A percentile compares a stretch with the other conserved stretches of the same genome.
These are phyloP conservation scores for Acrodontium crateriforme DNA, from an alignment of 2,329 filamentous ascomycete species.

Conservation along the genomic window DNA sequence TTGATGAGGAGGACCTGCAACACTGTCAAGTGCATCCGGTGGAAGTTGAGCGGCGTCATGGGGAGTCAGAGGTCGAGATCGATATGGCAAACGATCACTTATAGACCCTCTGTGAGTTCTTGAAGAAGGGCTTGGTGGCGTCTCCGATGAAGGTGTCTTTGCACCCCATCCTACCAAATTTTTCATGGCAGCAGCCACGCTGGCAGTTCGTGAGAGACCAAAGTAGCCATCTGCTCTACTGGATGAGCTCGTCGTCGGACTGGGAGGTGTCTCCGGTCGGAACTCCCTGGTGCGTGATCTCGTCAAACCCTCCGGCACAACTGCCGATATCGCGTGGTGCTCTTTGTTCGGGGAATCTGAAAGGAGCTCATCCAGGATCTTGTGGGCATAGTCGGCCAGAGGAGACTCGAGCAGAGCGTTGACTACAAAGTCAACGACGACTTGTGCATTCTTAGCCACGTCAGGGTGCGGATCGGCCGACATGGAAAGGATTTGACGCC, in stretches of 20 bases:
- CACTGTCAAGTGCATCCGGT: constrained; percentile 57
- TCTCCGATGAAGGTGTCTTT: constrained; percentile 11
- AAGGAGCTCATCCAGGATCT: constrained; percentile 45
- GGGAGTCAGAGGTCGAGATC: constrained; percentile 29
- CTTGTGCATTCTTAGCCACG: constrained; percentile 68
- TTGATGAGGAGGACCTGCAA: constrained; percentile 40
- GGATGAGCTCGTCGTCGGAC: constrained; percentile 32
- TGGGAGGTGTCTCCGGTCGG: constrained; percentile 27
- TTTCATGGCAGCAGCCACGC: constrained; percentile 50
- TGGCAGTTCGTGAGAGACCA: constrained; percentile 48
- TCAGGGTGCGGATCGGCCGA: constrained; percentile 92
- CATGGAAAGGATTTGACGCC: constrained; percentile 83
- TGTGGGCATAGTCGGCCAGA: constrained; percentile 55
- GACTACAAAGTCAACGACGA: constrained; percentile 79
- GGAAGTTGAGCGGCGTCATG: constrained; percentile 33
- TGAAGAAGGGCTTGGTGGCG: constrained; percentile 15
- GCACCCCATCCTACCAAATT: constrained; percentile 37
- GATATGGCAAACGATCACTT: constrained; percentile 14
- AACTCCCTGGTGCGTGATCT: constrained; percentile 34
- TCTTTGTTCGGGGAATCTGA: too few species aligned
- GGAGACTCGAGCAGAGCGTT: constrained; percentile 63
- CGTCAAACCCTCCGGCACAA: constrained; percentile 6
- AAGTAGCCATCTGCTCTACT: constrained; percentile 45
- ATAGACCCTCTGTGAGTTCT: too few species aligned
- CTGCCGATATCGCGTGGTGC: too few species aligned